phyloP scores from a whole-genome alignment of 2,329 filamentous ascomycete species.

The Fusarium sp. region DNA sequence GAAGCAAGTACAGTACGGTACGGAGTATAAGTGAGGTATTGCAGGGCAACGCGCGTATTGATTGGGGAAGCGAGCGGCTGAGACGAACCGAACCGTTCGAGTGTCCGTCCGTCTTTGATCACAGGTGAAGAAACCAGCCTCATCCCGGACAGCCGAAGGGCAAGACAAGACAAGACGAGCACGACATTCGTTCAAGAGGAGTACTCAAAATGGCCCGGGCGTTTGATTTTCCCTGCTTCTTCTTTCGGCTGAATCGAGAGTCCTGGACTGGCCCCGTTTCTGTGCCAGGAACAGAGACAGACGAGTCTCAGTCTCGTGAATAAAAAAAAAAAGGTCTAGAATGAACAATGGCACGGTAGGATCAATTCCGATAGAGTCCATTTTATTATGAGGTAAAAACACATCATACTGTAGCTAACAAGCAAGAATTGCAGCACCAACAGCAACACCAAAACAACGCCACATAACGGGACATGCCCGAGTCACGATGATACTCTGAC shows the following conservation, averaged over 20 bases:
- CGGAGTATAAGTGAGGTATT: conserved; percentile 8
- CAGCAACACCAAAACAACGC: conserved; percentile 1
- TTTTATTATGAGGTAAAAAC: not conserved
- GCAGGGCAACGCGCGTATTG: conserved; percentile 20
- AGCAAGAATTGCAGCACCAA: not conserved
- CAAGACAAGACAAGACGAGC: conserved; percentile 20
- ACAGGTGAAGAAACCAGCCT: conserved; percentile 10
- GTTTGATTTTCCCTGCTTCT: conserved; percentile 15
- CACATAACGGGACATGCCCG: conserved; percentile 19
- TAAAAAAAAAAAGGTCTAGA: conserved; percentile 12
- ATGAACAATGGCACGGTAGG: conserved; percentile 1
- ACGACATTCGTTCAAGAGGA: conserved; percentile 26
- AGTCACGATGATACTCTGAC: conserved; percentile 21
- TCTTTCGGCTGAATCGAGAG: conserved; percentile 25
- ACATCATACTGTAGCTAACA: not conserved
- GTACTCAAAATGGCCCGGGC: conserved; percentile 22
- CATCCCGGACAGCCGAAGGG: conserved; percentile 3
- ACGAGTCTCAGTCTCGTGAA: conserved; percentile 27
- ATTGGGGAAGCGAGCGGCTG: conserved; percentile 3
- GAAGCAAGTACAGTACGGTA: not conserved
- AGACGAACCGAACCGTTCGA: conserved; percentile 9
- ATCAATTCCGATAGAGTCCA: not conserved
- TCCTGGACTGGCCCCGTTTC: conserved; percentile 7
- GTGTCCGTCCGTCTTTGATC: not conserved
- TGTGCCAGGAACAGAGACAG: conserved; percentile 15